Percentiles rank a stretch among this genome's conserved stretches.
phyloP scores from a whole-genome alignment of 768 basidiomycete genomes.

The Podaxis rugospora region DNA sequence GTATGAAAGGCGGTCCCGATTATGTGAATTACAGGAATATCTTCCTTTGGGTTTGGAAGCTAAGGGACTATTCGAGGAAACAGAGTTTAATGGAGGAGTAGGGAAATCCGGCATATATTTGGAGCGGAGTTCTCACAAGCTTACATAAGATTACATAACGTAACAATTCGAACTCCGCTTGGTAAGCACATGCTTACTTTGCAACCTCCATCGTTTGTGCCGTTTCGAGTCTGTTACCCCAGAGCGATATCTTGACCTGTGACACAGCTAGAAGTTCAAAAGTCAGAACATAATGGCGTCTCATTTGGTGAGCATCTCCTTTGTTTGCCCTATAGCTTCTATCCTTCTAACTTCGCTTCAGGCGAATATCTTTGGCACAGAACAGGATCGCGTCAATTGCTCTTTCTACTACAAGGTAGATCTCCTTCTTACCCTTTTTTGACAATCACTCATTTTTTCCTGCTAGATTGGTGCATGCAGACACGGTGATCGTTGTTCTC shows the following conservation, averaged over 20 bases:
- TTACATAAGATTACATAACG: not conserved
- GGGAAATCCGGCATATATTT: not conserved
- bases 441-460: constrained; percentile 10
- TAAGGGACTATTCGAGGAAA: not conserved
- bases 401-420: constrained; percentile 96
- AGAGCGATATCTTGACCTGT: not conserved
- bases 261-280: not conserved
- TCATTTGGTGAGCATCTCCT: constrained; percentile 57
- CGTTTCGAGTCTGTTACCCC: not conserved
- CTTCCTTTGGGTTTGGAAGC: not conserved
- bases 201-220: not conserved
- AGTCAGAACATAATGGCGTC: constrained; percentile 49
- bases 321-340: not conserved
- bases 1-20: not conserved
- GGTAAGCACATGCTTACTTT: not conserved
- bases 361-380: constrained; percentile 95
- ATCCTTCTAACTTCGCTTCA: constrained; percentile 22
- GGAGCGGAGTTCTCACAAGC: not conserved
- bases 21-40: not conserved
- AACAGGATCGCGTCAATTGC: constrained; percentile 95
- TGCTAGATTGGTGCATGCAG: constrained; percentile 93
- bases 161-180: not conserved
- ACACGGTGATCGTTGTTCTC: constrained; percentile 96
- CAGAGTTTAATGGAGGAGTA: not conserved
- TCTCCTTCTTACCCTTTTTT: constrained; percentile 9